Conservation (phyloP, 768 basidiomycete genomes). For the Terana coerulea region DNA sequence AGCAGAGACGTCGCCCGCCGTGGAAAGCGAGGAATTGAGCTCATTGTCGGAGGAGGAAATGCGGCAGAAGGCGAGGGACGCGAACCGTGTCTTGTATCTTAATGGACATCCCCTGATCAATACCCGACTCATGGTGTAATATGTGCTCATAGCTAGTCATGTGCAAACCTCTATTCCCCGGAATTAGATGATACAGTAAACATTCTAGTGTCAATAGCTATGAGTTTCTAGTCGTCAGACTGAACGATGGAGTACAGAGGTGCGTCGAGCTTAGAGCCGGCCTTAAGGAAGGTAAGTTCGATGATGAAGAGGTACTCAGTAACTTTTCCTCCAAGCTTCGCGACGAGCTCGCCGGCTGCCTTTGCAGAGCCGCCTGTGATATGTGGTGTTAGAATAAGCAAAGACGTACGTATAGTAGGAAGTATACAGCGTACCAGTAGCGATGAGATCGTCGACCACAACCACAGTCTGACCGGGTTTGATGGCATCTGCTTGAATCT, state of each 20-base stretch:
- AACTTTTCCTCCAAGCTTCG: conserved; percentile 77
- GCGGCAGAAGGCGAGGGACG: conserved; percentile 21
- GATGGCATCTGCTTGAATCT: conserved; percentile 90
- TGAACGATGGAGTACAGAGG: conserved; percentile 88
- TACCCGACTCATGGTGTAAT: conserved; percentile 47
- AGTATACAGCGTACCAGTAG: conserved; percentile 64
- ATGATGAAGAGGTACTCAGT: conserved; percentile 95
- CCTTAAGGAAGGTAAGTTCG: conserved; percentile 74
- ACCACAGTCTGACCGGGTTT: conserved; percentile 78
- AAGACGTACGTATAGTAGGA: background rate
- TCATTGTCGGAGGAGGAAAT: conserved; percentile 13
- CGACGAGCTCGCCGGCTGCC: conserved; percentile 87
- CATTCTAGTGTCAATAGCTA: background rate
- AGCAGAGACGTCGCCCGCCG: conserved; percentile 3
- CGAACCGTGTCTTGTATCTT: conserved; percentile 60
- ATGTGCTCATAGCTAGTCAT: conserved; percentile 1
- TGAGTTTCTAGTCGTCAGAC: conserved; percentile 47
- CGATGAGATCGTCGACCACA: conserved; percentile 92
- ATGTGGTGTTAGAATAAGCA: background rate
- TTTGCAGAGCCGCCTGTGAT: conserved; percentile 82
- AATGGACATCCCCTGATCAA: conserved; percentile 76
- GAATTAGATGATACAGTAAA: background rate
- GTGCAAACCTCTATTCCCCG: background rate
- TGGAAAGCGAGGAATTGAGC: conserved; percentile 7
- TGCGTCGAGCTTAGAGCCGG: conserved; percentile 73